Evolutionary conservation across 2,329 filamentous ascomycete genomes (phyloP).

Genomic region (Pseudocercospora vitis): DNA sequence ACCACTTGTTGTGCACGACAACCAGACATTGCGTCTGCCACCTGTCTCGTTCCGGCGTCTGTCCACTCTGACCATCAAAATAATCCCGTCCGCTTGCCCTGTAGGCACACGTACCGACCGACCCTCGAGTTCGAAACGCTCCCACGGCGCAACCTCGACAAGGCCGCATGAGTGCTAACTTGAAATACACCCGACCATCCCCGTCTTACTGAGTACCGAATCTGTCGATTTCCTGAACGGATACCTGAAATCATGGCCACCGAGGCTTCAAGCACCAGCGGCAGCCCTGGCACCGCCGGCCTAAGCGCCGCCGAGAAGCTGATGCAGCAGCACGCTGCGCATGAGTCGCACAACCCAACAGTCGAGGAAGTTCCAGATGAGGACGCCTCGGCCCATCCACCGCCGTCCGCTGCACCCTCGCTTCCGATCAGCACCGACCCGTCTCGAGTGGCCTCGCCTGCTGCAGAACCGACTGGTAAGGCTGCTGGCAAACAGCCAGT

Average conservation of each 20-base stretch:
- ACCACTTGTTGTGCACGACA: neutral
- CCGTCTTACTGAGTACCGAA: conserved; percentile 20
- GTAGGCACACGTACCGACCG: too few relatives aligned
- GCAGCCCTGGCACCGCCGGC: conserved; percentile 27
- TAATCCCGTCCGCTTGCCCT: too few relatives aligned
- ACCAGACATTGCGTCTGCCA: neutral
- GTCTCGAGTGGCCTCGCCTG: conserved; percentile 37
- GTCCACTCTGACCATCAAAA: too few relatives aligned
- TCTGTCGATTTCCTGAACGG: conserved; percentile 18
- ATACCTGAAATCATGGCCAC: conserved; percentile 31
- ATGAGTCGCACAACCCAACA: conserved; percentile 58
- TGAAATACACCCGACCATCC: conserved; percentile 3
- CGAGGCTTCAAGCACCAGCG: conserved; percentile 26
- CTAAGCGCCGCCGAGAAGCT: conserved; percentile 55
- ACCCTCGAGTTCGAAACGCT: too few relatives aligned
- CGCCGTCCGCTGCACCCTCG: conserved; percentile 49
- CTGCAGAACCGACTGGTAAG: conserved; percentile 58
- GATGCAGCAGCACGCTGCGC: conserved; percentile 54
- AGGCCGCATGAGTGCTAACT: conserved; percentile 19
- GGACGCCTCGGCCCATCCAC: conserved; percentile 64
- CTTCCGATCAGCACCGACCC: conserved; percentile 47
- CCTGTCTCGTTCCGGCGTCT: neutral
- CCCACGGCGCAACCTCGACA: conserved; percentile 15
- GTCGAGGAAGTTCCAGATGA: conserved; percentile 82
- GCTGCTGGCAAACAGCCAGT: conserved; percentile 68